Base-by-base conservation (phyloP, 2,329 filamentous ascomycete genomes). In the Alternaria solani region DNA sequence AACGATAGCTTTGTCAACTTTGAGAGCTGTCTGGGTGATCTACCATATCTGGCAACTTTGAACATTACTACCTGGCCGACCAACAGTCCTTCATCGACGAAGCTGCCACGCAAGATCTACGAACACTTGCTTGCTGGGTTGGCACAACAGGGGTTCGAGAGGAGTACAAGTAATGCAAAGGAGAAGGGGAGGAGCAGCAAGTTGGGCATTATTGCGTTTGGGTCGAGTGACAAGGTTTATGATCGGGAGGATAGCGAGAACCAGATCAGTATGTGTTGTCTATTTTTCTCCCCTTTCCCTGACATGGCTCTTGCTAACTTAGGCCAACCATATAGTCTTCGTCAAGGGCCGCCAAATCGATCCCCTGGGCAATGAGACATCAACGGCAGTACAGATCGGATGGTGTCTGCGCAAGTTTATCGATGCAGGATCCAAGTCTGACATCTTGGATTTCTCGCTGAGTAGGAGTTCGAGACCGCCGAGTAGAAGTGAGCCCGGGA, bases 41-140 rank as follows among this genome's bases (percentile, higher is more conserved):
- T 84, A 12, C 68, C 72, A 9, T 67, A 79, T 32, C 72, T 84
- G 8, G 74, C 81, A 5, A 83, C 82, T 0, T 70, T 84, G 18
- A 81, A 84, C 60, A 81, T 84, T 62, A 81, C 81, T 0, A 82
- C 80, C 5, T 84, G 82, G 80, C 82, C 82, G 5, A 81, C 67
- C 23, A 82, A 81, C 62, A 76, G 72, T 39, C 80, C 80, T 2
- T 78, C 75, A 3, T 76, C 79, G 44, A 71, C 68, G 7, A 73
- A 79, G 30, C 70, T 83, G 5, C 80, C 81, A 0, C 76, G 79
- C 38, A 75, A 78, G 55, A 73, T 82, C 14, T 84, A 84, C 66
- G 81, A 83, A 63, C 76, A 79, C 44, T 71, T 83, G 7, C 76
- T 84, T n/a, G 75, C 78, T 43, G 71, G 73, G 9, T 65, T 80